A percentile compares a stretch with the other conserved stretches of the same genome.
Conservation (phyloP, 2,329 filamentous ascomycete species). For the Colletotrichum echinochloae region DNA sequence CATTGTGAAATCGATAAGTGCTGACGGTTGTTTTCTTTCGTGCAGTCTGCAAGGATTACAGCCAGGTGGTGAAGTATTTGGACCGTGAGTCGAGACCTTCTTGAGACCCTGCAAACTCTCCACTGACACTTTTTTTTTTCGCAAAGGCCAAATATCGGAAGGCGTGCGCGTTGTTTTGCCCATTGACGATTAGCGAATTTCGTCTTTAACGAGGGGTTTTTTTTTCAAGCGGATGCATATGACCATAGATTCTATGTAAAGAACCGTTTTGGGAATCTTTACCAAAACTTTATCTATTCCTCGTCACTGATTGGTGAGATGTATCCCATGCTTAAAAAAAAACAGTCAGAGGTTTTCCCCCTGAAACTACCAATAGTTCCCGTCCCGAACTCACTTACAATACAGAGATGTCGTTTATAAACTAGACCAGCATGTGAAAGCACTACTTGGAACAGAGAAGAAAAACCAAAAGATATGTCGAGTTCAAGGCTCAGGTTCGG, state of each 20-base stretch:
- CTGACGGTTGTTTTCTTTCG: background rate
- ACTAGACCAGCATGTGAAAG: too few species aligned
- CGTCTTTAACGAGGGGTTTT: background rate
- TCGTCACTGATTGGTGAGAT: too few species aligned
- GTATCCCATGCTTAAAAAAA: too few species aligned
- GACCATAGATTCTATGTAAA: background rate
- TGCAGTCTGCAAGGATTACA: conserved; percentile 54
- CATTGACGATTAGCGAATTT: conserved; percentile 40
- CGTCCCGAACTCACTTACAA: too few species aligned
- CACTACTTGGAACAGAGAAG: too few species aligned
- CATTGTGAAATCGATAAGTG: background rate
- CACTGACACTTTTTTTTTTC: conserved; percentile 11
- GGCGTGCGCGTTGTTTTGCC: conserved; percentile 44
- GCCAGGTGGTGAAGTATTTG: conserved; percentile 52
- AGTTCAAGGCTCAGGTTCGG: too few species aligned
- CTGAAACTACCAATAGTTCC: too few species aligned
- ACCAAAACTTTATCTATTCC: background rate
- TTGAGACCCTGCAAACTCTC: too few species aligned
- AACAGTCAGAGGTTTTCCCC: too few species aligned
- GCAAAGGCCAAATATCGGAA: conserved; percentile 43
- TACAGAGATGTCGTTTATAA: too few species aligned
- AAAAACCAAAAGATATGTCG: too few species aligned
- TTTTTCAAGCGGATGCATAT: background rate
- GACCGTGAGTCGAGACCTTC: conserved; percentile 44
- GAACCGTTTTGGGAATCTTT: too few species aligned